A percentile compares a stretch with the other conserved stretches of the same genome.
Evolutionary conservation across 208 protist genomes (phyloP).

Genomic region (Entamoeba moshkovskii): DNA sequence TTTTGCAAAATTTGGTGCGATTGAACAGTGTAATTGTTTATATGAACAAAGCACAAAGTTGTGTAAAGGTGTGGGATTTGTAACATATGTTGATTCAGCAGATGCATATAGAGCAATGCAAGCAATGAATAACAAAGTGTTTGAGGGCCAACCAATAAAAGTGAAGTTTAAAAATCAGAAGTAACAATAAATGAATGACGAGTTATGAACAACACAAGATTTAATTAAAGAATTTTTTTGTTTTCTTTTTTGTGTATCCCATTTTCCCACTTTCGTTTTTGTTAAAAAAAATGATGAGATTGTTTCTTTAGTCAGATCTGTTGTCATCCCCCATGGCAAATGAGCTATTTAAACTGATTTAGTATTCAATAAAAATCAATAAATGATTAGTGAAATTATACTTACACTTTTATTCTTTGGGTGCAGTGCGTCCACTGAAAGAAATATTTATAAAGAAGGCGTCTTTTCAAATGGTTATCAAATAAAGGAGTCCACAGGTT

Average conservation of each 20-base stretch:
- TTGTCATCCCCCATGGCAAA: too few species aligned
- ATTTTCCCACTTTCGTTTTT: not conserved
- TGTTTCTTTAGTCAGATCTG: too few species aligned
- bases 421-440: not conserved
- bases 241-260: not conserved
- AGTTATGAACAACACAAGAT: not conserved
- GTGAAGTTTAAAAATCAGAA: not conserved
- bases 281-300: too few species aligned
- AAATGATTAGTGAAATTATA: too few species aligned
- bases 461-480: not conserved
- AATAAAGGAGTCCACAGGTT: not conserved
- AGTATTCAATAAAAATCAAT: too few species aligned
- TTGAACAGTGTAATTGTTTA: not conserved
- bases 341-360: too few species aligned
- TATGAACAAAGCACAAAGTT: not conserved
- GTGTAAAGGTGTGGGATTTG: not conserved
- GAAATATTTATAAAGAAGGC: not conserved
- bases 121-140: not conserved
- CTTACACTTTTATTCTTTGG: too few species aligned
- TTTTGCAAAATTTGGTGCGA: not conserved
- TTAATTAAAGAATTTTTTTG: not conserved
- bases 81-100: not conserved
- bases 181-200: not conserved
- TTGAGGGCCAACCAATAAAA: not conserved
- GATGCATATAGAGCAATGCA: not conserved